Conservation (phyloP, 345 rosid species). For the Brassica rapa region DNA sequence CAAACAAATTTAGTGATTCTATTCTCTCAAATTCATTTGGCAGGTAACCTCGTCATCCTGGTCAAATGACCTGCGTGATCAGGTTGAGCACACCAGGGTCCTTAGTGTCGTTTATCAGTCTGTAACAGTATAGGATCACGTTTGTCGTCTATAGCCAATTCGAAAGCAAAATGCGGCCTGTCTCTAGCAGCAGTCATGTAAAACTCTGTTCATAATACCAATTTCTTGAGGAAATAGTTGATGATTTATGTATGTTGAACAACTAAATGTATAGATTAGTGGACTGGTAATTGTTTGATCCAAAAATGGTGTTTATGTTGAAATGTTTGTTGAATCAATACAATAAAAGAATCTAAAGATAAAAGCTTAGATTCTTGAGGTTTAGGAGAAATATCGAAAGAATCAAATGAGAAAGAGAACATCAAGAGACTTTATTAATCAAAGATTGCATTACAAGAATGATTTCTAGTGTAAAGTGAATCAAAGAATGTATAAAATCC, state of each 20-base stretch:
- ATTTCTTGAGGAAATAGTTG: neutral
- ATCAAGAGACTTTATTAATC: too few relatives aligned
- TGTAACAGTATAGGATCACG: constrained; percentile 88
- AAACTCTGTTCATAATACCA: constrained; percentile 1
- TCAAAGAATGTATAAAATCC: too few relatives aligned
- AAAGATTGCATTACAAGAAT: too few relatives aligned
- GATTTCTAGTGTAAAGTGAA: too few relatives aligned
- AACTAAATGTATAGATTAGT: neutral
- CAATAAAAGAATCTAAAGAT: too few relatives aligned
- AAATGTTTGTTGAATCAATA: too few relatives aligned
- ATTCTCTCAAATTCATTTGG: neutral
- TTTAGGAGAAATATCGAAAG: too few relatives aligned
- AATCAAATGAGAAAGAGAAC: too few relatives aligned
- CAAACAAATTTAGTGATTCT: too few relatives aligned
- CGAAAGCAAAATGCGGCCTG: constrained; percentile 90
- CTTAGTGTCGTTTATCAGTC: constrained; percentile 88
- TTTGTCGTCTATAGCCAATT: constrained; percentile 91
- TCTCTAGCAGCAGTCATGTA: constrained; percentile 89
- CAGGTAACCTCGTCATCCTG: constrained; percentile 96
- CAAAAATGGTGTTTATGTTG: too few relatives aligned
- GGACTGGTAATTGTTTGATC: too few relatives aligned
- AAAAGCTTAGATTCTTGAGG: too few relatives aligned
- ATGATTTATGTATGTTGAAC: neutral
- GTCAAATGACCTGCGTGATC: constrained; percentile 92
- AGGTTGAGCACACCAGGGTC: constrained; percentile 84